These are phyloP conservation scores for Sanghuangporus sanghuang DNA, from an alignment of 1,284 basidiomycete species.

Conservation along the genomic window DNA sequence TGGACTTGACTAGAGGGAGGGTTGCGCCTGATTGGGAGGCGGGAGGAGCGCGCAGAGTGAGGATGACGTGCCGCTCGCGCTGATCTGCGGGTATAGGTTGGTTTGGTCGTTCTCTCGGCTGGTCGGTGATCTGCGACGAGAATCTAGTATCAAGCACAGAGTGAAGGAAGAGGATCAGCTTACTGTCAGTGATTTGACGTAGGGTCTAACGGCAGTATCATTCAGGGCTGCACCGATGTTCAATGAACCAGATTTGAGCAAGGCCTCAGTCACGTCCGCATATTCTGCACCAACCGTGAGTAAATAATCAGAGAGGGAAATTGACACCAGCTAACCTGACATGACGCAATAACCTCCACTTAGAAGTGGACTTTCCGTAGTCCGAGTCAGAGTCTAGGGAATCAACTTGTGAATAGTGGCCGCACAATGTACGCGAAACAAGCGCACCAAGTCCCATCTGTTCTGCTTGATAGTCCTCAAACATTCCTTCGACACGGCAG, in stretches of 20 bases:
- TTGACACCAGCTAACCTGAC: constrained; percentile 44
- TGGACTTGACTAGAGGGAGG: constrained; percentile 55
- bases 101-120: constrained; percentile 65
- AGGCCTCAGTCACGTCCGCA: constrained; percentile 73
- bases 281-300: constrained; percentile 45
- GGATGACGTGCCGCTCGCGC: constrained; percentile 66
- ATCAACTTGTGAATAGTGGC: not conserved
- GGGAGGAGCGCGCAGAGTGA: constrained; percentile 60
- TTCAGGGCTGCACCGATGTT: constrained; percentile 55
- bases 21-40: constrained; percentile 44
- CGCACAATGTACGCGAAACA: not conserved
- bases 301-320: constrained; percentile 11
- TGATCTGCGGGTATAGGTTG: constrained; percentile 41
- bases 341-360: constrained; percentile 62
- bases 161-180: constrained; percentile 22
- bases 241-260: constrained; percentile 63
- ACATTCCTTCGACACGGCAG: constrained; percentile 74
- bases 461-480: constrained; percentile 60
- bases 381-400: constrained; percentile 71
- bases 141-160: constrained; percentile 4
- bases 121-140: constrained; percentile 66
- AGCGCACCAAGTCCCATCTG: constrained; percentile 82
- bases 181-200: constrained; percentile 72
- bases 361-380: constrained; percentile 59
- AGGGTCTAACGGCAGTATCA: constrained; percentile 60